These are phyloP conservation scores for Streptanthus diversifolius DNA, from an alignment of 345 rosid genomes.

Conservation along the genomic window DNA sequence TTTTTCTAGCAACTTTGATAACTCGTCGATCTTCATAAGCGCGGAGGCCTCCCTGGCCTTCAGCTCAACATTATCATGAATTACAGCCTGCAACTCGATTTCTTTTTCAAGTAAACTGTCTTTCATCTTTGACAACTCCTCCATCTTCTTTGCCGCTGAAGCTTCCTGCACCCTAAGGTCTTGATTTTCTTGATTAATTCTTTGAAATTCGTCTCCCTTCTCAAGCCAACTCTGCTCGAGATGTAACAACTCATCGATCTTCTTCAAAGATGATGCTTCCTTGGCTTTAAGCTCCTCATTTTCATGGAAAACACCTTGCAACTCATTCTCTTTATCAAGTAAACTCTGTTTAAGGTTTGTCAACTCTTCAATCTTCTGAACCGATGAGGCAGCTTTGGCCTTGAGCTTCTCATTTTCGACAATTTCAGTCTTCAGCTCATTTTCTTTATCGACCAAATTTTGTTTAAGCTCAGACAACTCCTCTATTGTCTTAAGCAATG, in stretches of 20 bases:
- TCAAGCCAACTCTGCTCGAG: conserved; percentile 28
- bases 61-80: conserved; percentile 18
- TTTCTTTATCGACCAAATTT: conserved; percentile 31
- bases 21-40: conserved; percentile 27
- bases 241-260: conserved; percentile 30
- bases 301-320: conserved; percentile 41
- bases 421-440: conserved; percentile 24
- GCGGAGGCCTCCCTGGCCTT: conserved; percentile 60
- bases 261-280: conserved; percentile 21
- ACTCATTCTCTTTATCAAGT: conserved; percentile 24
- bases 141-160: conserved; percentile 25
- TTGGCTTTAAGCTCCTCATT: conserved; percentile 59
- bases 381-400: conserved; percentile 37
- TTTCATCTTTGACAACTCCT: conserved; percentile 42
- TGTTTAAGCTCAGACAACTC: conserved; percentile 48
- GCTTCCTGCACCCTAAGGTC: conserved; percentile 24
- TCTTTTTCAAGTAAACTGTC: conserved; percentile 71
- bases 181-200: conserved; percentile 17
- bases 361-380: conserved; percentile 57
- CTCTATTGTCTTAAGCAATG: conserved; percentile 53
- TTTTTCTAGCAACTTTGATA: conserved; percentile 19
- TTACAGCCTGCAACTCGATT: conserved; percentile 47
- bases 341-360: conserved; percentile 38
- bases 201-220: conserved; percentile 5
- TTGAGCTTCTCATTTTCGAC: conserved; percentile 28